phyloP scores from a whole-genome alignment of 768 basidiomycete genomes.

The Lactifluus rugatus region DNA sequence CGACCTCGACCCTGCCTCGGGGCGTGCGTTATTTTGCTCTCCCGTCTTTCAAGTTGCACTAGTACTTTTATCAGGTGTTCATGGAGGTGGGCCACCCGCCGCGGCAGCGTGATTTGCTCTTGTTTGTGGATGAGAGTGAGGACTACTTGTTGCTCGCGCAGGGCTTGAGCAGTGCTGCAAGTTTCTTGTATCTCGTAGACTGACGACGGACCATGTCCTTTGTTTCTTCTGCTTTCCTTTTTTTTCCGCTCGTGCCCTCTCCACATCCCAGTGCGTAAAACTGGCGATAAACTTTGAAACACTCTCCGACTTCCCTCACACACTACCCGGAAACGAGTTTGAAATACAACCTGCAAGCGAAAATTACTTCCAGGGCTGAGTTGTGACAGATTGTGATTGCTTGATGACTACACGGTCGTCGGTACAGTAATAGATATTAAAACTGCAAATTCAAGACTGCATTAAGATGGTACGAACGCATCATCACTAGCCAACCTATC shows the following conservation, averaged over 20 bases:
- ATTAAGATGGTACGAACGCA: too few relatives aligned
- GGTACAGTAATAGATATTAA: too few relatives aligned
- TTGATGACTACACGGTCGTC: too few relatives aligned
- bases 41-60: slow-evolving; percentile 71
- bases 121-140: slow-evolving; percentile 67
- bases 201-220: slow-evolving; percentile 15
- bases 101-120: slow-evolving; percentile 58
- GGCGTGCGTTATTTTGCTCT: slow-evolving; percentile 60
- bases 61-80: slow-evolving; percentile 54
- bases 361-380: too few relatives aligned
- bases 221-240: neutral
- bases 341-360: too few relatives aligned
- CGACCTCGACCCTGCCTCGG: slow-evolving; percentile 56
- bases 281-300: too few relatives aligned
- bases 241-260: neutral
- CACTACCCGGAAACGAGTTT: too few relatives aligned
- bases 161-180: slow-evolving; percentile 47
- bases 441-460: too few relatives aligned
- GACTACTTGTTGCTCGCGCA: slow-evolving; percentile 72
- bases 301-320: too few relatives aligned
- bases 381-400: too few relatives aligned
- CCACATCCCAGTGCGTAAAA: too few relatives aligned
- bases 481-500: too few relatives aligned
- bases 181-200: slow-evolving; percentile 61
- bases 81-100: slow-evolving; percentile 75